Evolutionary conservation across 768 basidiomycete species (phyloP), one percentile per base, ranked within the genome.

Genomic region (Lactarius akahatsu): DNA sequence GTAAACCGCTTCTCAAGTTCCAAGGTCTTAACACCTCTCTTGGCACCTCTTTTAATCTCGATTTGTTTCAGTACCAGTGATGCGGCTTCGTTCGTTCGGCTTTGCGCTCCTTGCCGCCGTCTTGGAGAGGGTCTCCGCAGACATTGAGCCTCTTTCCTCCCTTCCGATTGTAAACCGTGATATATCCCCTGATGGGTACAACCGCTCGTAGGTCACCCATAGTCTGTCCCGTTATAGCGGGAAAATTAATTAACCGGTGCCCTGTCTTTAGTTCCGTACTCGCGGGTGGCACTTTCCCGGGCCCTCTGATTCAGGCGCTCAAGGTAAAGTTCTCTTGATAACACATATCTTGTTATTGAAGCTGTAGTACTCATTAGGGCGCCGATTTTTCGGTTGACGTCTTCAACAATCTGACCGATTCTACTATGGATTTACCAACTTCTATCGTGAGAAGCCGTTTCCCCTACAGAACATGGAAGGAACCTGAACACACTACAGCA

Each of bases 371-470:
- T n/a, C 36, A 2, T n/a, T 23, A 73, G 75, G 80, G 80, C 2
- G 74, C 79, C 55, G 63, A 65, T 30, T 78, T 83, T 61, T 64
- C 63, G 32, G 69, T 86, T 32, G 80, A 82, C 40, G 81, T 86
- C 36, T 65, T 76, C 10, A 79, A 86, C 65, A 13, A 69, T 15
- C 73, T 86, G 34, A 76, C 71, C 2, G 80, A 85, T 30, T 71
- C 71, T 0, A 75, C 80, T 0, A 83, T 86, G 84, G 65, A 79
- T 40, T 78, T 77, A 47, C 74, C 73, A 2, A 86, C 85, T 4
- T 82, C 80, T 43, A 79, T 86, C 26, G 85, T 85, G 16, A 56
- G 18, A 40, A 30, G 26, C 55, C 34, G 38, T 41, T 4, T 67
- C 11, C 15, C 18, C 16, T 41, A 41, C 6, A 18, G 40, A 41